Base-by-base conservation (phyloP, 2,329 filamentous ascomycete species). In the Elsinoe arachidis region DNA sequence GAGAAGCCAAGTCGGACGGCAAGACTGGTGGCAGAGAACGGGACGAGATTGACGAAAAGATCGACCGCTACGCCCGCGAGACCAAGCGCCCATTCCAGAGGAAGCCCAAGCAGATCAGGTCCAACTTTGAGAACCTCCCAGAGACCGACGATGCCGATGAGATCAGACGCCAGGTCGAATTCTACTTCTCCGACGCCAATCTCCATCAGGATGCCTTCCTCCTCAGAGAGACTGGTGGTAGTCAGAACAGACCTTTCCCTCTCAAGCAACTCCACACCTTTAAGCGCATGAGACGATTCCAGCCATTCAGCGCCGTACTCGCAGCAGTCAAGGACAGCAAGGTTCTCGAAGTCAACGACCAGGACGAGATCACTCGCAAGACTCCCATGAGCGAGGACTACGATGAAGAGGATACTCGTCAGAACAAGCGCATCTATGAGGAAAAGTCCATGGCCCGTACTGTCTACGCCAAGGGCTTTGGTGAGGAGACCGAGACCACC, bases 201-300 rank as follows among this genome's bases (percentile, higher is more conserved):
- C 82, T 99, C 37, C 86, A 87, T 54, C 84, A 83, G 67, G 95
- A 99, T 74, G 87, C 90, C 71, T 95, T 89, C 76, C 80, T 99
- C 64, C 88, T 90, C 77, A 79, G 83, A 62, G 79, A 85, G 67
- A 87, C 89, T 57, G 86, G 85, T 38, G 92, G 92, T 58, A 78
- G 81, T 62, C 80, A 86, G 67, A 96, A 96, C 78, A 86, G 87
- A 71, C 81, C 91, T 43, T 85, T 99, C 37, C 77, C 85, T 19
- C 78, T 99, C 64, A 84, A 85, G 67, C 81, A 85, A 61, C 83
- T 99, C 63, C 83, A 85, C 78, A 84, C 77, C 54, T 99, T 99
- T 80, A 92, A 91, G 76, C 90, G 95, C 71, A 99, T 99, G 95
- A 86, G 84, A 64, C 87, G 86, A 66, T 99, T 97, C 81, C 85